Evolutionary conservation across 2,329 filamentous ascomycete genomes (phyloP), one percentile per base, ranked within the genome.

Genomic region (Fusarium paranaense): DNA sequence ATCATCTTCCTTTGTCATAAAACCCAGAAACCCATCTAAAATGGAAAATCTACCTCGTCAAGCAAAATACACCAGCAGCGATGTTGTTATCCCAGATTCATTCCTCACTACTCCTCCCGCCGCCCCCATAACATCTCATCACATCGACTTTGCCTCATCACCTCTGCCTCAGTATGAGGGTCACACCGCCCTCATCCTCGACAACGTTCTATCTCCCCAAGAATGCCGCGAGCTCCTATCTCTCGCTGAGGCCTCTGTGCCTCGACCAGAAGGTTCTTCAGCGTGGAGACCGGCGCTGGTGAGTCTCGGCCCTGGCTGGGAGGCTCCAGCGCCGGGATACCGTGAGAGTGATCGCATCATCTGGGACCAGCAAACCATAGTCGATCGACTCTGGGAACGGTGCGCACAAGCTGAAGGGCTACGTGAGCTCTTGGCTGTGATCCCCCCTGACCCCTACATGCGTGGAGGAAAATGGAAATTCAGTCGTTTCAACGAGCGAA

Each of bases 311-410:
- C 81, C 81, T 6, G 92, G 93, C 4, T 84, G 80, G 66, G 91
- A 96, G 81, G 81, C 85, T 4, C 80, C 86, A 5, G 74, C 74
- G 1, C 84, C 87, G 1, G 87, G 90, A 10, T 89, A 90, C 58
- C 87, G 94, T 18, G 91, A 93, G 70, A 92, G 92, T 76, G 92
- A 92, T n/a, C 88, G 94, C 4, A 94, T 96, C 72, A 92, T 97
- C 74, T 94, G 91, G 89, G 93, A 97, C 78, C 83, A 88, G 16
- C 84, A 87, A 58, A 88, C 89, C 1, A 74, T 96, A 1, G 91
- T 90, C 0, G 86, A 89, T 27, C 88, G 89, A 25, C 76, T 97
- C 0, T 92, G 92, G 87, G 85, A 83, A 45, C 87, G 94, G 11
- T 88, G 92, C 80, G 57, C 80, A 75, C 72, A 79, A 58, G 79